phyloP scores from a whole-genome alignment of 75 land plant genomes.

The Cryptomeria japonica region DNA sequence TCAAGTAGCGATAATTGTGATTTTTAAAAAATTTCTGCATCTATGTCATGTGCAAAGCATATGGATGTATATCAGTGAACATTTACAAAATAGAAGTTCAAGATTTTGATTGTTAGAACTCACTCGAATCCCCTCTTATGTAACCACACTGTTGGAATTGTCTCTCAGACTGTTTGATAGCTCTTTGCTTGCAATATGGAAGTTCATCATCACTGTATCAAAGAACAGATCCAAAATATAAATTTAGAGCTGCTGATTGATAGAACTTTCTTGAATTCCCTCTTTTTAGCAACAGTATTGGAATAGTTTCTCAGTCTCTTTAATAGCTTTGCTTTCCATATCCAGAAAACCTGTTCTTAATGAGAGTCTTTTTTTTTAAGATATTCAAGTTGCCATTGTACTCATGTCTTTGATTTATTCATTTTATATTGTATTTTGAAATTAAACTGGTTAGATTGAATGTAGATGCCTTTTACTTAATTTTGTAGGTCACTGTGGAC shows the following conservation, averaged over 20 bases:
- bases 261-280: background rate
- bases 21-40: no score
- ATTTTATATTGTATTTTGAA: background rate
- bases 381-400: background rate
- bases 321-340: background rate
- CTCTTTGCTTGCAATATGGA: background rate
- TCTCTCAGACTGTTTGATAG: no score
- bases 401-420: background rate
- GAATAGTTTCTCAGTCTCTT: background rate
- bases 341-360: background rate
- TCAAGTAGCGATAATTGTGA: no score
- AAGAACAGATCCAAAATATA: background rate
- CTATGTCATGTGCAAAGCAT: background rate
- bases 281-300: background rate
- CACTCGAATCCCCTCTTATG: background rate
- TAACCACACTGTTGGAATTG: background rate
- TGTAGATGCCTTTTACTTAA: background rate
- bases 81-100: background rate
- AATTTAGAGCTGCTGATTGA: background rate
- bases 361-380: background rate
- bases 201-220: background rate
- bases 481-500: conserved; percentile 41
- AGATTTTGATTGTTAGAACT: background rate
- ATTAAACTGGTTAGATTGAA: background rate
- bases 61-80: background rate